These are phyloP conservation scores for Sporothrix globosa DNA, from an alignment of 2,329 filamentous ascomycete species.

Conservation along the genomic window DNA sequence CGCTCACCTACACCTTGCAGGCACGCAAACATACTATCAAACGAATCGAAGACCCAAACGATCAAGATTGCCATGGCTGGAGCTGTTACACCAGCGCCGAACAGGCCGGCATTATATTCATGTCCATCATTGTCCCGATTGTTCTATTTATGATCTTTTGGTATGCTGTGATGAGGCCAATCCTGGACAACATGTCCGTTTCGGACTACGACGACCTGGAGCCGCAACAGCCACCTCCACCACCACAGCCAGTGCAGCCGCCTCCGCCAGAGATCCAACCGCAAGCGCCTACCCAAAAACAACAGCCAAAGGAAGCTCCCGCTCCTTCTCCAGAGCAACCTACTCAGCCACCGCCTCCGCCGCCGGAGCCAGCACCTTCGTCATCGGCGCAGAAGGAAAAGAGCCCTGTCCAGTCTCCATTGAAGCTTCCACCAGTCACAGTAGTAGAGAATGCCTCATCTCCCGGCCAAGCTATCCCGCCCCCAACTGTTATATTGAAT, in stretches of 20 bases:
- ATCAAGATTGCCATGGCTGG: constrained; percentile 44
- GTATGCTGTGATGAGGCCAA: constrained; percentile 37
- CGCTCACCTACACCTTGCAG: neutral
- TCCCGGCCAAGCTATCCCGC: neutral
- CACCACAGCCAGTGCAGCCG: neutral
- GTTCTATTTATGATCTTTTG: constrained; percentile 43
- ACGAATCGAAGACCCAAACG: constrained; percentile 8
- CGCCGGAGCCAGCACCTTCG: neutral
- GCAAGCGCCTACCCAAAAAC: neutral
- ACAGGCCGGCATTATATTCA: constrained; percentile 49
- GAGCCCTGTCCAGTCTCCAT: constrained; percentile 9
- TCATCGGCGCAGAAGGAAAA: neutral
- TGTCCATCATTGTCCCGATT: constrained; percentile 40
- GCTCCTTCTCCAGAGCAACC: neutral
- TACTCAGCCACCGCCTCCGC: neutral
- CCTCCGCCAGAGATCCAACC: neutral
- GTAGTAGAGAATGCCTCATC: neutral
- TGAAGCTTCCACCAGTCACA: neutral
- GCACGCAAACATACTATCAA: neutral
- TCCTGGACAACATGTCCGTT: neutral
- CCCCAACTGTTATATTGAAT: constrained; percentile 8
- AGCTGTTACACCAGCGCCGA: constrained; percentile 46
- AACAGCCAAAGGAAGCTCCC: neutral
- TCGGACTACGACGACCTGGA: neutral
- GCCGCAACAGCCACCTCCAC: neutral